Evolutionary conservation across 306 rosid species (phyloP).

Genomic region (Alnus rubra): DNA sequence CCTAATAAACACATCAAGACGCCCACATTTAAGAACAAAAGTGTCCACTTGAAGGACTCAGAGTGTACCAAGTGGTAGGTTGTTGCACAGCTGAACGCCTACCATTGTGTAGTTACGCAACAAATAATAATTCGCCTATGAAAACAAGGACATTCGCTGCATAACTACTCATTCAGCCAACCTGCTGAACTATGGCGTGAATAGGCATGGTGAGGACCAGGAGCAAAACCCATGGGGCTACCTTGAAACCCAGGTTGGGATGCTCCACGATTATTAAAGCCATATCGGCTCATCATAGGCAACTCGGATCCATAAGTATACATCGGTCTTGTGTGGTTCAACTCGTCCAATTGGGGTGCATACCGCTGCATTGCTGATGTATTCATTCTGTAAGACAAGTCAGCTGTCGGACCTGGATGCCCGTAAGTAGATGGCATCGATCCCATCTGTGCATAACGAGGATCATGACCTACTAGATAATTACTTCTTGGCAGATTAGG

Average conservation of each 20-base stretch:
- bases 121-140: background rate
- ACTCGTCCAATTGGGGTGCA: conserved; percentile 61
- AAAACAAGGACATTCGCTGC: background rate
- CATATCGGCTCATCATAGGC: conserved; percentile 25
- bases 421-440: conserved; percentile 31
- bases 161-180: conserved; percentile 47
- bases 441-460: conserved; percentile 25
- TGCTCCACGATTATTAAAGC: conserved; percentile 26
- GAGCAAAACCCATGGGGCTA: conserved; percentile 37
- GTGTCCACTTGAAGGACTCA: background rate
- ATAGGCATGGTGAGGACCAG: conserved; percentile 35
- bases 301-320: conserved; percentile 36
- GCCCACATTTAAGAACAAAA: background rate
- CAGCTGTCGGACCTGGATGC: conserved; percentile 21
- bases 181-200: conserved; percentile 52
- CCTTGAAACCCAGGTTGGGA: conserved; percentile 41
- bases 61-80: too few relatives aligned
- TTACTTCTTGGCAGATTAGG: conserved; percentile 23
- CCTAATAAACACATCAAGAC: too few relatives aligned
- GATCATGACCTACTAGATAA: conserved; percentile 37
- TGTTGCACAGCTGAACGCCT: background rate
- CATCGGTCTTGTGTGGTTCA: conserved; percentile 41
- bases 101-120: background rate
- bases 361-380: conserved; percentile 61
- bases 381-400: conserved; percentile 37